phyloP scores from a whole-genome alignment of 2,329 filamentous ascomycete species.

The Magnaporthiopsis rhizophila region DNA sequence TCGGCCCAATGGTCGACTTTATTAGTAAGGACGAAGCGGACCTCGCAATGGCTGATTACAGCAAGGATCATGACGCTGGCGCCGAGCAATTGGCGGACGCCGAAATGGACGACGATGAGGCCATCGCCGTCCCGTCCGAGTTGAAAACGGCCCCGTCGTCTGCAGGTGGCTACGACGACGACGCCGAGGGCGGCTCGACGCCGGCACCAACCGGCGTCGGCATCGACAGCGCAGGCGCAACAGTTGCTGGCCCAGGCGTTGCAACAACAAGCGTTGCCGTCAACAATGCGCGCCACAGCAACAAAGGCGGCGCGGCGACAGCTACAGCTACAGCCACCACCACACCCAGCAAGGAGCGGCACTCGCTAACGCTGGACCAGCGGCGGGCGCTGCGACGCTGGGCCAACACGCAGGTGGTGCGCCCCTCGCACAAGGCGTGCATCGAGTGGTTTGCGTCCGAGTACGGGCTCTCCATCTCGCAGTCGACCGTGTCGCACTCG shows the following conservation, averaged over 20 bases:
- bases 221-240: constrained; percentile 3
- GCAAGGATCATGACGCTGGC: constrained; percentile 1
- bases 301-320: neutral
- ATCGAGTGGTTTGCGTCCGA: constrained; percentile 54
- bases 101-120: neutral
- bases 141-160: neutral
- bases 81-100: neutral
- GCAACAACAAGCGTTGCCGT: neutral
- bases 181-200: constrained; percentile 2
- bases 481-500: constrained; percentile 56
- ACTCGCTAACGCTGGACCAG: constrained; percentile 54
- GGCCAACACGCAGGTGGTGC: constrained; percentile 47
- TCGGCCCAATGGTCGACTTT: constrained; percentile 1
- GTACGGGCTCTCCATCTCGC: constrained; percentile 53
- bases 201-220: neutral
- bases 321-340: neutral
- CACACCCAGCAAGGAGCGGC: constrained; percentile 37
- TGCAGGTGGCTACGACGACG: neutral
- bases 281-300: neutral
- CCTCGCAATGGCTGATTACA: neutral
- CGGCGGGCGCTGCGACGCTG: constrained; percentile 52
- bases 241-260: constrained; percentile 1
- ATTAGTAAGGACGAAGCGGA: constrained; percentile 1
- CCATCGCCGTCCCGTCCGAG: neutral
- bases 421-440: constrained; percentile 53